Conservation (phyloP, 2,329 filamentous ascomycete species). For the Fusarium devonianum region DNA sequence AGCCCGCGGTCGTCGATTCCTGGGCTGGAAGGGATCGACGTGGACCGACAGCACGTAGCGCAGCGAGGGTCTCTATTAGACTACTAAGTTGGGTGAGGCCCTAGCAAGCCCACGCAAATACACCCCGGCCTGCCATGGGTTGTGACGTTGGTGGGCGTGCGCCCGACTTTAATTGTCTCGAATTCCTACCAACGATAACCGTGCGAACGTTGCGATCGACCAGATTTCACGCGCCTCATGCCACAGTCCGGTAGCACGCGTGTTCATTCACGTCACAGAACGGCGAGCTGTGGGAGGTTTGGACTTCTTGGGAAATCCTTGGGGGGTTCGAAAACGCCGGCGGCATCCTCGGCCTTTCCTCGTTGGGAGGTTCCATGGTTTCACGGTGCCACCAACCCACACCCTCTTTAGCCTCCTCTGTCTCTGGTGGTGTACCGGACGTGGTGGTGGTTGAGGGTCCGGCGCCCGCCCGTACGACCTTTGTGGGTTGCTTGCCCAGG, state of each 20-base stretch:
- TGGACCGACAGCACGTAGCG: constrained; percentile 2
- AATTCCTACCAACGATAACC: constrained; percentile 11
- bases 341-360: constrained; percentile 38
- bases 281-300: constrained; percentile 12
- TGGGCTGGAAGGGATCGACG: constrained; percentile 23
- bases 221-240: constrained; percentile 2
- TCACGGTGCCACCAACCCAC: constrained; percentile 32
- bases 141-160: constrained; percentile 16
- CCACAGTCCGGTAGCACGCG: constrained; percentile 1
- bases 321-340: constrained; percentile 9
- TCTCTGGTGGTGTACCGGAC: constrained; percentile 15
- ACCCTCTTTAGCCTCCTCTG: constrained; percentile 19
- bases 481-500: constrained; percentile 31
- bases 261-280: too few species aligned
- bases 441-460: constrained; percentile 22
- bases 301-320: constrained; percentile 8
- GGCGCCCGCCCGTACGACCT: constrained; percentile 25
- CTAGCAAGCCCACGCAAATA: too few species aligned
- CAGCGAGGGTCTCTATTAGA: not conserved
- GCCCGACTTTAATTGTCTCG: constrained; percentile 26
- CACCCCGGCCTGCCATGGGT: constrained; percentile 12
- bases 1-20: constrained; percentile 11
- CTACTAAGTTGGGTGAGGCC: too few species aligned
- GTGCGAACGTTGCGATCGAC: constrained; percentile 18
- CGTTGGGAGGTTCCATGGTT: constrained; percentile 33